phyloP scores from a whole-genome alignment of 345 rosid genomes.

The Excoecaria cochinchinensis region DNA sequence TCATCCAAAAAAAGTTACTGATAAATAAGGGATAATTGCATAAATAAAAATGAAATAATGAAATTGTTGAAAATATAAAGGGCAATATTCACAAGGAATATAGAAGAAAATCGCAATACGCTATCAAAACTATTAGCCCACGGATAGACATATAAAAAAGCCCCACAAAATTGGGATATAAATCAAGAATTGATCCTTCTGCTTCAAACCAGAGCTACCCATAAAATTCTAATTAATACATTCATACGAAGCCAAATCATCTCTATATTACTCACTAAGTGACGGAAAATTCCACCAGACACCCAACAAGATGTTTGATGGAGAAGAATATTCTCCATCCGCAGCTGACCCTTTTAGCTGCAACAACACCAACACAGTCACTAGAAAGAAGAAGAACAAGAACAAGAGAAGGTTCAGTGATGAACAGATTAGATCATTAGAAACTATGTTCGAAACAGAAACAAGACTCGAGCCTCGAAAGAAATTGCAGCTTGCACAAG shows the following conservation, averaged over 20 bases:
- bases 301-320: slow-evolving; percentile 38
- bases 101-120: slow-evolving; percentile 26
- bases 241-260: not conserved
- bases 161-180: not conserved
- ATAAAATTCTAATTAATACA: not conserved
- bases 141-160: slow-evolving; percentile 12
- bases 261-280: not conserved
- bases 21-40: not conserved
- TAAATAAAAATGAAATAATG: too few relatives aligned
- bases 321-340: slow-evolving; percentile 39
- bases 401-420: slow-evolving; percentile 74
- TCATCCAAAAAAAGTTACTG: not conserved
- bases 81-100: not conserved
- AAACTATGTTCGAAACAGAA: slow-evolving; percentile 67
- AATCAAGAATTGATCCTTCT: not conserved
- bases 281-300: not conserved
- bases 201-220: not conserved
- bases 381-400: slow-evolving; percentile 49
- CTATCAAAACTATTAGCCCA: slow-evolving; percentile 2
- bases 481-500: slow-evolving; percentile 71
- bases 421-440: slow-evolving; percentile 75
- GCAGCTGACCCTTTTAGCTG: slow-evolving; percentile 30
- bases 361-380: slow-evolving; percentile 11
- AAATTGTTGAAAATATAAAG: not conserved
- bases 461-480: slow-evolving; percentile 68